These are phyloP conservation scores for Nevesoporus exiguus DNA, from an alignment of 768 basidiomycete genomes.

Conservation along the genomic window DNA sequence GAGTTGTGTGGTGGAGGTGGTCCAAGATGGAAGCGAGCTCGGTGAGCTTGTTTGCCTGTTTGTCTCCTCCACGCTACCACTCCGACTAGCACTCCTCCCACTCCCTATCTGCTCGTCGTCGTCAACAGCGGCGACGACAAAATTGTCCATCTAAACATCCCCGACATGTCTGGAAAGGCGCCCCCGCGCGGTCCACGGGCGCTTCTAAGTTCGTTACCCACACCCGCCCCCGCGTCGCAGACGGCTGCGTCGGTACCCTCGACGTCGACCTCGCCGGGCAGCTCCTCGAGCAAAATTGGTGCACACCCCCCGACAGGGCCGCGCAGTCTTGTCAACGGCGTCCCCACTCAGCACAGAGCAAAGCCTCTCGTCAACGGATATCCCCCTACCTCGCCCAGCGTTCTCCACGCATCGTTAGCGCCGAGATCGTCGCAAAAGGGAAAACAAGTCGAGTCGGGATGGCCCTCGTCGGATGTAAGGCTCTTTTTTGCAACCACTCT, in stretches of 20 bases:
- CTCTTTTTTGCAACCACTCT: neutral
- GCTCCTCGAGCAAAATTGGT: constrained; percentile 42
- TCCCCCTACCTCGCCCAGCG: constrained; percentile 25
- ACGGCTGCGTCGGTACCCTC: constrained; percentile 35
- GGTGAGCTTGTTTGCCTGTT: constrained; percentile 22
- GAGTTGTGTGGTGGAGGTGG: neutral
- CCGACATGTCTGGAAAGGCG: constrained; percentile 65
- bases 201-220: constrained; percentile 47
- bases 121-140: constrained; percentile 22
- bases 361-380: constrained; percentile 48
- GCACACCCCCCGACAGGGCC: constrained; percentile 64
- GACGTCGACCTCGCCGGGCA: constrained; percentile 31
- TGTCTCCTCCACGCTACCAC: constrained; percentile 16
- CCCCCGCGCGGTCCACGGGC: constrained; percentile 75
- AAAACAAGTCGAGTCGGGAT: constrained; percentile 39
- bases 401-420: constrained; percentile 30
- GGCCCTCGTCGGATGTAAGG: constrained; percentile 35
- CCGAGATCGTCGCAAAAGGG: constrained; percentile 39
- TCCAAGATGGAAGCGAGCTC: constrained; percentile 16
- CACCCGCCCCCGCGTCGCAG: constrained; percentile 25
- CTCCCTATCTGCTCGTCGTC: constrained; percentile 21
- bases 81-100: neutral
- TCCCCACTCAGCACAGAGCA: constrained; percentile 27
- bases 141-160: neutral
- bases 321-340: constrained; percentile 50